Base-by-base conservation (phyloP, 1,284 basidiomycete genomes). In the Ustilago loliicola region DNA sequence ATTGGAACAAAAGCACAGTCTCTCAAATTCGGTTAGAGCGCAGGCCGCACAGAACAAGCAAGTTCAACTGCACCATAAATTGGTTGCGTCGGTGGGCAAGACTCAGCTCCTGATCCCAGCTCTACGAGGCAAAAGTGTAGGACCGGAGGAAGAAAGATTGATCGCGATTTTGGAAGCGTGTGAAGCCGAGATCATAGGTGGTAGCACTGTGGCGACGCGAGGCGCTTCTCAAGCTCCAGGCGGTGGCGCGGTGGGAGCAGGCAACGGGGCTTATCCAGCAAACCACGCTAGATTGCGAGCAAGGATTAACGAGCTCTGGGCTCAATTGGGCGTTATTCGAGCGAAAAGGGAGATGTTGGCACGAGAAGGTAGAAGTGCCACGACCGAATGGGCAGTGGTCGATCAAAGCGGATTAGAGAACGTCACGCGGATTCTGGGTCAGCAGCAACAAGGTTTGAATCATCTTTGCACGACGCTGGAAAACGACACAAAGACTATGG, bases 241-340 rank as follows among this genome's bases (percentile, higher is more conserved):
- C 8, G 17, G 47, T 1, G 27, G 32, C 23, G 8, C 58, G 13
- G n/a, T 11, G 11, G 29, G n/a, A 21, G 21, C 52, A 52, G 5
- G 55, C 19, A 53, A 23, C 21, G n/a, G 19, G 9, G 45, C 50
- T 6, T 52, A 55, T 40, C 47, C 58, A 1, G 68, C 53, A 11
- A 71, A 67, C 36, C 66, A 75, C 19, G 72, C 66, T 10, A 58
- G 77, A 7, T 60, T 86, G 52, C 51, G 81, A n/a, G 79, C 81
- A 25, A 79, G 77, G 45, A 63, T 86, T 29, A 84, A 86, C 66
- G 84, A 85, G 66, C 81, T 86, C 11, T 86, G 84, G 84, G 82
- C 84, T 4, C 74, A 78, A 61, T 61, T 86, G n/a, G 82, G 81
- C 19, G 80, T 81, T 3, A 65, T 84, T 5, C 76, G 82, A 42